phyloP scores from a whole-genome alignment of 73 alveolate species.

The Paramecium sexaurelia region DNA sequence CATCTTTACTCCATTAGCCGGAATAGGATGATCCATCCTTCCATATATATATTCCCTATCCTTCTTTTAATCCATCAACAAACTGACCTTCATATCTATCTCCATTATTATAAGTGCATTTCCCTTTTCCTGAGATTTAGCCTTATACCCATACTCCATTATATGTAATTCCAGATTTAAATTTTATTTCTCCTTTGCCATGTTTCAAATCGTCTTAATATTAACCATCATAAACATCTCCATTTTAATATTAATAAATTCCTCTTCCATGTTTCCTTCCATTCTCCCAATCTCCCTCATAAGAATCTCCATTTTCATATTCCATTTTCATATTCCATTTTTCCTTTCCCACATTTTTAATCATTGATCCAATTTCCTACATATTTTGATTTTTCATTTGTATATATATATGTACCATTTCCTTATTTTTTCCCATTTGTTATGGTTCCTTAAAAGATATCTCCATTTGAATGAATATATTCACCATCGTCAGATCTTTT shows the following conservation, averaged over 20 bases:
- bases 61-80: conserved; percentile 56
- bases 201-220: conserved; percentile 41
- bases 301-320: conserved; percentile 67
- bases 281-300: conserved; percentile 61
- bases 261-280: conserved; percentile 69
- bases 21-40: neutral
- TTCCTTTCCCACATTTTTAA: conserved; percentile 60
- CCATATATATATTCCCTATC: conserved; percentile 62
- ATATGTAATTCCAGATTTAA: conserved; percentile 48
- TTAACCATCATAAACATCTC: conserved; percentile 61
- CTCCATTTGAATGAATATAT: conserved; percentile 70
- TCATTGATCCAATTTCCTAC: conserved; percentile 57
- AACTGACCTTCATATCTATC: conserved; percentile 62
- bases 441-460: conserved; percentile 64
- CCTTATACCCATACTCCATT: conserved; percentile 69
- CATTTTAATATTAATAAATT: conserved; percentile 53
- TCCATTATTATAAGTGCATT: conserved; percentile 65
- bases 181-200: conserved; percentile 27
- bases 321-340: conserved; percentile 46
- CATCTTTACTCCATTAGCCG: conserved; percentile 27
- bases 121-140: conserved; percentile 61
- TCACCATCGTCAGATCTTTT: conserved; percentile 59
- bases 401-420: neutral
- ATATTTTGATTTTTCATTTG: neutral
- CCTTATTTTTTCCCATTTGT: neutral